Conservation (phyloP, 371 early-diverging fungal species). For the Mortierella sp. region DNA sequence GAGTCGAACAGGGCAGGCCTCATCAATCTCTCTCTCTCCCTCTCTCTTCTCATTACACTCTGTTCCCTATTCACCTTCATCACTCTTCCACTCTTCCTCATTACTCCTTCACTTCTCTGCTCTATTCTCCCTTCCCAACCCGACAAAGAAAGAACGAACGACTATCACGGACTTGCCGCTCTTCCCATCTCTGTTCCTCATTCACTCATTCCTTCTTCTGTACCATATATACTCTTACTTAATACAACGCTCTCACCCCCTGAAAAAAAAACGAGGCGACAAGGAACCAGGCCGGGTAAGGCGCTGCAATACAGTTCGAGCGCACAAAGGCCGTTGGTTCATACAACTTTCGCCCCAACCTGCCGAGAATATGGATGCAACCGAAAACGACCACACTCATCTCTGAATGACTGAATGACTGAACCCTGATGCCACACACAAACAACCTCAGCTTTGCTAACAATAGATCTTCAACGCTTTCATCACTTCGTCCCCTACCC, state of each 20-base stretch:
- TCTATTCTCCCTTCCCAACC: conserved; percentile 4
- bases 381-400: background rate
- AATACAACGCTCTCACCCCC: background rate
- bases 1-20: background rate
- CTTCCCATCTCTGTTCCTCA: background rate
- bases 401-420: background rate
- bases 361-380: background rate
- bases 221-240: background rate
- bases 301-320: background rate
- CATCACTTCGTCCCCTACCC: background rate
- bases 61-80: no score
- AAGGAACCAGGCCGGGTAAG: background rate
- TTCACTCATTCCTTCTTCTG: background rate
- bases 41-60: background rate
- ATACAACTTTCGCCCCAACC: background rate
- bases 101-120: background rate
- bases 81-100: background rate
- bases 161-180: background rate
- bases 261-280: background rate
- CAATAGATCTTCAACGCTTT: conserved; percentile 7
- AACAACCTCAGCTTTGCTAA: background rate
- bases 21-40: background rate
- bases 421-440: background rate
- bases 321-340: background rate
- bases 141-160: background rate